A percentile compares a stretch with the other conserved stretches of the same genome.
Evolutionary conservation across 495 filamentous ascomycete genomes (phyloP).

Genomic region (Extremus antarcticus): DNA sequence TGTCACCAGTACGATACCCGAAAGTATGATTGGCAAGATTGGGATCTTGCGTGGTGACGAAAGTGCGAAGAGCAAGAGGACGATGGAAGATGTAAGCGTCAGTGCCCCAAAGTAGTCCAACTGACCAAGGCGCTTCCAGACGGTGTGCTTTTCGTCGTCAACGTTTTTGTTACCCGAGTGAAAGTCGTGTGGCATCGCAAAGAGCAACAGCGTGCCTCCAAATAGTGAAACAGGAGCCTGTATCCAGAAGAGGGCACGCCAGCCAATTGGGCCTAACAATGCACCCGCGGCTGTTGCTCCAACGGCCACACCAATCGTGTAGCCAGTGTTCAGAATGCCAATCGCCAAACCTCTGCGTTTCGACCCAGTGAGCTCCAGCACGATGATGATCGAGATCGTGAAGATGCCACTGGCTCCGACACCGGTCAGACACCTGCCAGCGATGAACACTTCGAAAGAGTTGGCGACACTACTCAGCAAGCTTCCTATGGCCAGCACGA

Average conservation of each 20-base stretch:
- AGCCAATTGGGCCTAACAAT: slow-evolving; percentile 49
- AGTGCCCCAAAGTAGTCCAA: slow-evolving; percentile 62
- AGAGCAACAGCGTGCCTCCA: slow-evolving; percentile 45
- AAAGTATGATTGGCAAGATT: slow-evolving; percentile 46
- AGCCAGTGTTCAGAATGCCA: slow-evolving; percentile 54
- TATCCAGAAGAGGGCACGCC: slow-evolving; percentile 58
- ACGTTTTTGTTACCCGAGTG: slow-evolving; percentile 4
- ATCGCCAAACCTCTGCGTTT: slow-evolving; percentile 57
- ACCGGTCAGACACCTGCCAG: slow-evolving; percentile 54
- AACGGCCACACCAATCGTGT: slow-evolving; percentile 57
- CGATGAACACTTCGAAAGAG: slow-evolving; percentile 48
- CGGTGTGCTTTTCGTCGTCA: slow-evolving; percentile 1
- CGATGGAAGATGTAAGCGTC: slow-evolving; percentile 44
- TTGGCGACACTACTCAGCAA: slow-evolving; percentile 49
- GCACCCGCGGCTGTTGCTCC: slow-evolving; percentile 62
- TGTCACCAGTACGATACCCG: slow-evolving; percentile 37
- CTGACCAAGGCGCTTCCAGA: slow-evolving; percentile 37
- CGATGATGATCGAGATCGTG: slow-evolving; percentile 56
- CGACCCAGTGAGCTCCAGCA: slow-evolving; percentile 53
- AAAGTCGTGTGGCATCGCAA: slow-evolving; percentile 43
- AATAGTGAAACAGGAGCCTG: slow-evolving; percentile 50
- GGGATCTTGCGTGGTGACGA: slow-evolving; percentile 45
- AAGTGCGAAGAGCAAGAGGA: slow-evolving; percentile 56
- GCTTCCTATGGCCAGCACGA: slow-evolving; percentile 49
- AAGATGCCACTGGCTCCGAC: slow-evolving; percentile 56